These are phyloP conservation scores for Hyphodiscus hymeniophilus DNA, from an alignment of 495 filamentous ascomycete genomes.

Conservation along the genomic window DNA sequence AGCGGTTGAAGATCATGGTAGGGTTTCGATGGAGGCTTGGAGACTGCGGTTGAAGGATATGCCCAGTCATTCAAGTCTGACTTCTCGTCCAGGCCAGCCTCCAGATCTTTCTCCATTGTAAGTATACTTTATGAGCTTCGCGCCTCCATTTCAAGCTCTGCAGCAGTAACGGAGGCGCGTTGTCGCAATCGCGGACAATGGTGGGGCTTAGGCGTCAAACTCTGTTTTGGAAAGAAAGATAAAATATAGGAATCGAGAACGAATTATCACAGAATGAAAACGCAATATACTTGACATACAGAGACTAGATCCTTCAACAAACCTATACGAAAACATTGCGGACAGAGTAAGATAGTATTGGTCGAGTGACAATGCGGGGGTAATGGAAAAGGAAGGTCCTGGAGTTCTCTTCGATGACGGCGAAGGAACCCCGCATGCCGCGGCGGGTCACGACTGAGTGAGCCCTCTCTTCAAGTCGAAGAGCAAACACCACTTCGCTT, in stretches of 20 bases:
- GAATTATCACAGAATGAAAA: no score
- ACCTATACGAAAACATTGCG: no score
- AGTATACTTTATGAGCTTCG: not conserved
- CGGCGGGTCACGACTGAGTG: no score
- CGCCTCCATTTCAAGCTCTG: not conserved
- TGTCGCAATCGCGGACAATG: not conserved
- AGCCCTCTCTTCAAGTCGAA: no score
- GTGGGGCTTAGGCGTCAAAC: not conserved
- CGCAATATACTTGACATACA: no score
- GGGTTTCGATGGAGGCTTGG: not conserved
- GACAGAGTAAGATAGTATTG: no score
- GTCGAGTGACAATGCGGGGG: no score
- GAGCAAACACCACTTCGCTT: no score
- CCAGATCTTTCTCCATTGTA: conserved; percentile 6
- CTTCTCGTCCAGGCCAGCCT: not conserved
- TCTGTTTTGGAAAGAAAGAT: not conserved
- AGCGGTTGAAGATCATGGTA: not conserved
- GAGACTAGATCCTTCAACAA: no score
- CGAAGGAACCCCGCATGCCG: no score
- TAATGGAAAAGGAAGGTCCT: no score
- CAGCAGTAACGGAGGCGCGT: not conserved
- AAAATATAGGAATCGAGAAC: not conserved
- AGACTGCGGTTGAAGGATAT: not conserved
- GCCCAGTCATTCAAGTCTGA: not conserved
- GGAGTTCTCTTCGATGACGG: no score